Evolutionary conservation across 805 yeast species (phyloP).

Genomic region (Metschnikowia cerradonensis): DNA sequence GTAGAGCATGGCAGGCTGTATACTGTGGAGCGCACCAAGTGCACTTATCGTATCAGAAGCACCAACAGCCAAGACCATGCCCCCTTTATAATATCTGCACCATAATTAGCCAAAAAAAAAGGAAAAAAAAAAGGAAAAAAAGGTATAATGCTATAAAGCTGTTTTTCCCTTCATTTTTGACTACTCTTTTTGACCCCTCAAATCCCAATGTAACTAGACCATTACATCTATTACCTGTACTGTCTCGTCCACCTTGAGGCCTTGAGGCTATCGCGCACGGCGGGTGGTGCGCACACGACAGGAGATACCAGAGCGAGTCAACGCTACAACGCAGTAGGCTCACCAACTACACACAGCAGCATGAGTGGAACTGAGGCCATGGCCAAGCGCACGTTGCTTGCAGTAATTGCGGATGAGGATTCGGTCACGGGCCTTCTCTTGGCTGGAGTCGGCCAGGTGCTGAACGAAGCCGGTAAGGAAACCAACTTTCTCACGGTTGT

Average conservation of each 20-base stretch:
- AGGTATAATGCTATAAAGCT: no score
- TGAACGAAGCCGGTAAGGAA: slow-evolving; percentile 53
- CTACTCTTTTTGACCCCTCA: no score
- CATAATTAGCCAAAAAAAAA: no score
- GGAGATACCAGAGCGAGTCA: slow-evolving; percentile 1
- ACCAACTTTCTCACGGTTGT: slow-evolving; percentile 79
- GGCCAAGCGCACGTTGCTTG: slow-evolving; percentile 75
- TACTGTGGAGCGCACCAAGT: no score
- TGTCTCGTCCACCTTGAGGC: not conserved
- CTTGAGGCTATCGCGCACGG: not conserved
- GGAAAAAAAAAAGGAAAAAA: no score
- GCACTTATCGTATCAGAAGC: no score
- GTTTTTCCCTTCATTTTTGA: no score
- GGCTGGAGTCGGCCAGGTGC: slow-evolving; percentile 92
- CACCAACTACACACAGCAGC: slow-evolving; percentile 1
- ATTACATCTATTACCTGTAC: no score
- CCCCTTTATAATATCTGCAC: no score
- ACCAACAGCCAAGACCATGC: no score
- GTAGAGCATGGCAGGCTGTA: no score
- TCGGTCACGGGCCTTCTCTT: slow-evolving; percentile 92
- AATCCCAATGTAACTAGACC: no score
- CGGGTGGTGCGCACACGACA: slow-evolving; percentile 2
- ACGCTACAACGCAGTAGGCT: not conserved
- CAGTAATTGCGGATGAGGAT: slow-evolving; percentile 97
- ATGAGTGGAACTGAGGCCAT: slow-evolving; percentile 37